phyloP scores from a whole-genome alignment of 1,139 yeast genomes.

The Kodamaea ohmeri region DNA sequence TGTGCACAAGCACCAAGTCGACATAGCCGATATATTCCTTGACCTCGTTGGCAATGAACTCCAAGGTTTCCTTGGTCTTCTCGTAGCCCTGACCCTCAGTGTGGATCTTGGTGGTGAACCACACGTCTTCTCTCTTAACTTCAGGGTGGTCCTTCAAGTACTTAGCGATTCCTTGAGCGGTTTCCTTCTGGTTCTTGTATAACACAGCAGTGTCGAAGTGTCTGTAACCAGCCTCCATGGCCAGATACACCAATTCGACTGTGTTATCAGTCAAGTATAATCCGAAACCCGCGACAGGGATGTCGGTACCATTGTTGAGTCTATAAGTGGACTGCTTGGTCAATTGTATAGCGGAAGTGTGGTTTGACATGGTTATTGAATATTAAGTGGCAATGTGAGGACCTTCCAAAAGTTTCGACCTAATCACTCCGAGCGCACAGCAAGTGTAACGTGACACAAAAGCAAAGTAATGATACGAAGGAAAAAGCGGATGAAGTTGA shows the following conservation, averaged over 20 bases:
- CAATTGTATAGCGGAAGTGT: conserved; percentile 30
- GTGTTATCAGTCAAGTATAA: conserved; percentile 28
- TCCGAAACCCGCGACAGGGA: conserved; percentile 44
- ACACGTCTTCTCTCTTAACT: conserved; percentile 31
- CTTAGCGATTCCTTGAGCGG: conserved; percentile 34
- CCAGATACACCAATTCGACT: conserved; percentile 32
- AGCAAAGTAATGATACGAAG: too few species aligned
- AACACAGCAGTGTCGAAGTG: conserved; percentile 60
- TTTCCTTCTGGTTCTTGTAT: conserved; percentile 22
- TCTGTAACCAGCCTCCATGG: conserved; percentile 63
- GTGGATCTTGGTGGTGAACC: conserved; percentile 33
- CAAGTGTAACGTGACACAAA: conserved; percentile 1
- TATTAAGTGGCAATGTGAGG: neutral
- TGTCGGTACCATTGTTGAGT: conserved; percentile 37
- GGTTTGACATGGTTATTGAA: conserved; percentile 7
- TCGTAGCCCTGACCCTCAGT: conserved; percentile 24
- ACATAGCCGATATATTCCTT: conserved; percentile 30
- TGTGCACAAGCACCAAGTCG: conserved; percentile 10
- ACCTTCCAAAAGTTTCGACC: neutral
- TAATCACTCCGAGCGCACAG: conserved; percentile 1
- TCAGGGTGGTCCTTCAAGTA: conserved; percentile 43
- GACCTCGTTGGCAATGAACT: conserved; percentile 23
- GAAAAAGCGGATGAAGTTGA: too few species aligned
- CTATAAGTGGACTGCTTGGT: conserved; percentile 28
- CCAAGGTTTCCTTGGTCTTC: conserved; percentile 20